Conservation (phyloP, 495 filamentous ascomycete genomes). For the Podospora pseudocomata region DNA sequence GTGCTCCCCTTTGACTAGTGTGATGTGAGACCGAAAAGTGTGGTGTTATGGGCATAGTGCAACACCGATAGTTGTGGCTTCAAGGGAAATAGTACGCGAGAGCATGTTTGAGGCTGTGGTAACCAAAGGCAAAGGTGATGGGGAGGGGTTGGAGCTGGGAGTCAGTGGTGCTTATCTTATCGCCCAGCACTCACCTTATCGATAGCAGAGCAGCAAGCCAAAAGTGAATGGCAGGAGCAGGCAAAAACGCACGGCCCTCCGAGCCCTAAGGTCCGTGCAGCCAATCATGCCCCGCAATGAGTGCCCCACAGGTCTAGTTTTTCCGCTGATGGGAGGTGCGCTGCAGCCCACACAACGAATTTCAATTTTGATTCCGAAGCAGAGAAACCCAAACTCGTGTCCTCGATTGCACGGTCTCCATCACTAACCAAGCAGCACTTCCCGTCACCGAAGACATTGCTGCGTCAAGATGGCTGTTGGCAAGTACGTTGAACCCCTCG, state of each 20-base stretch:
- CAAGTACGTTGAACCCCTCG: conserved; percentile 60
- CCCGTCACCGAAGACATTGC: conserved; percentile 22
- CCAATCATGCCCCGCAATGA: conserved; percentile 20
- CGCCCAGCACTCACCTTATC: neutral
- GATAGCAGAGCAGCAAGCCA: neutral
- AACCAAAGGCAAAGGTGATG: neutral
- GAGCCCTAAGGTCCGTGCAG: conserved; percentile 34
- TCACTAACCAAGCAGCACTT: conserved; percentile 37
- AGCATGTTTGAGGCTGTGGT: neutral
- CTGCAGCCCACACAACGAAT: conserved; percentile 35
- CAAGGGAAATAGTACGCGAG: neutral
- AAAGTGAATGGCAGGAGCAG: neutral
- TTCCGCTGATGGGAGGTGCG: conserved; percentile 26
- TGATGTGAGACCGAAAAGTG: neutral
- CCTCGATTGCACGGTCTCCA: conserved; percentile 35
- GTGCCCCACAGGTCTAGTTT: conserved; percentile 34
- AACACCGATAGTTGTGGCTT: neutral
- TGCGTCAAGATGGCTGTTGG: conserved; percentile 83
- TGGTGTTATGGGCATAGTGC: neutral
- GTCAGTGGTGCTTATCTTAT: too few species aligned
- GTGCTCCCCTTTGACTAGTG: neutral
- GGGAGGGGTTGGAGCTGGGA: neutral
- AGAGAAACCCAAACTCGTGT: conserved; percentile 35
- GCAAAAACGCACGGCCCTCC: conserved; percentile 18
- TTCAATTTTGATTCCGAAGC: conserved; percentile 32